Conservation (phyloP, 75 land plant genomes). For the Pinus tabuliformis region DNA sequence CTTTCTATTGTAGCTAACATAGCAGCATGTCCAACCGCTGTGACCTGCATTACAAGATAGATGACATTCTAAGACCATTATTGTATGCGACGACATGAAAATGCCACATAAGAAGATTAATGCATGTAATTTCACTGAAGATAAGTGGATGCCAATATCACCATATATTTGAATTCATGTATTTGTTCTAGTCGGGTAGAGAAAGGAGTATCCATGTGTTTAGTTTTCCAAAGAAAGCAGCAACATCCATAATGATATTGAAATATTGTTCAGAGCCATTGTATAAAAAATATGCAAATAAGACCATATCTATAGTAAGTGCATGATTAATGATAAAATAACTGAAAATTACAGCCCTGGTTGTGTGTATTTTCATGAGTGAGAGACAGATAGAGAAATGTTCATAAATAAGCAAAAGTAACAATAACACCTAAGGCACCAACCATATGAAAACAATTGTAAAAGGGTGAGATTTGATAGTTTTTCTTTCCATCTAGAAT, state of each 20-base stretch:
- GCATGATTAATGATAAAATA: background rate
- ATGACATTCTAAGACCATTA: background rate
- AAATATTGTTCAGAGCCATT: background rate
- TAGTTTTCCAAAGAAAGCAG: background rate
- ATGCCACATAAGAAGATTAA: background rate
- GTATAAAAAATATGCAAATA: background rate
- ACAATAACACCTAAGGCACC: background rate
- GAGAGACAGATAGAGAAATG: background rate
- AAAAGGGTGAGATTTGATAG: no score
- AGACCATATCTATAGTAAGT: background rate
- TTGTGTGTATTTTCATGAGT: background rate
- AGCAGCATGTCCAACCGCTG: constrained; percentile 98
- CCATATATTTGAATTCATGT: background rate
- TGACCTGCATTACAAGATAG: constrained; percentile 54
- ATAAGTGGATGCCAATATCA: background rate
- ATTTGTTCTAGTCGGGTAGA: no score
- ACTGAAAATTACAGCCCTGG: background rate
- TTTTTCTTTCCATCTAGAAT: no score
- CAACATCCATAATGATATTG: background rate
- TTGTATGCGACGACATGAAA: background rate
- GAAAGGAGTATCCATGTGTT: no score
- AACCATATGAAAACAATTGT: no score
- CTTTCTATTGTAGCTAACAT: constrained; percentile 92
- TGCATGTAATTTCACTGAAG: background rate
- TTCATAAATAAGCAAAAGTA: background rate